Evolutionary conservation across 768 basidiomycete genomes (phyloP).

Genomic region (Mycena olivaceomarginata): DNA sequence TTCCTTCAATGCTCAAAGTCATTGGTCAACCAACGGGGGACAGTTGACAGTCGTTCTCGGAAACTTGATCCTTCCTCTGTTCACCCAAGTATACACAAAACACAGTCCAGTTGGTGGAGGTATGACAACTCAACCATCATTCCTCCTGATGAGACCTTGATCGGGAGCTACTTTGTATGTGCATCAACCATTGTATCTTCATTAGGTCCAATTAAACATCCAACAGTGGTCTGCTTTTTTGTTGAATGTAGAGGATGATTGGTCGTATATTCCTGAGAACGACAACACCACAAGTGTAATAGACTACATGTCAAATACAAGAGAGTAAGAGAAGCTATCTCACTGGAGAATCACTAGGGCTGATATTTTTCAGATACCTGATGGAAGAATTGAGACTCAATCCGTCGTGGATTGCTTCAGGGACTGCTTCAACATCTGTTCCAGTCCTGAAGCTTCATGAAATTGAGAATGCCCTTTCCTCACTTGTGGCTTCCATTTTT

Average conservation of each 20-base stretch:
- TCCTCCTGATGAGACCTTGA: conserved; percentile 6
- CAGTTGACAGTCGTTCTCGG: not conserved
- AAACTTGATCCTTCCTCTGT: conserved; percentile 1
- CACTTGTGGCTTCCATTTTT: not conserved
- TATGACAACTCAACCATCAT: not conserved
- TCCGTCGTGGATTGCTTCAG: conserved; percentile 1
- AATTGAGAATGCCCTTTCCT: not conserved
- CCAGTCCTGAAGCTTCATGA: not conserved
- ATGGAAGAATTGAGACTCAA: conserved; percentile 2
- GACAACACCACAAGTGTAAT: not conserved
- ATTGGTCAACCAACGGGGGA: not conserved
- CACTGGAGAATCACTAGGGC: not conserved
- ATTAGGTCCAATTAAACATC: not conserved
- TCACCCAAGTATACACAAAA: conserved; percentile 6
- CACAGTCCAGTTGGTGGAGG: not conserved
- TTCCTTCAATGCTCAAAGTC: conserved; percentile 9
- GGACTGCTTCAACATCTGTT: conserved; percentile 5
- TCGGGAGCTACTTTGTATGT: not conserved
- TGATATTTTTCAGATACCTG: conserved; percentile 2
- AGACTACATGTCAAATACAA: not conserved
- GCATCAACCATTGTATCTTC: not conserved
- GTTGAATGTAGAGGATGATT: not conserved
- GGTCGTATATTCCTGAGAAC: not conserved
- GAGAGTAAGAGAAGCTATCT: not conserved
- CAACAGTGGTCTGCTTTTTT: conserved; percentile 5